Base-by-base conservation (phyloP, 2,329 filamentous ascomycete species). In the Cytospora piceae region DNA sequence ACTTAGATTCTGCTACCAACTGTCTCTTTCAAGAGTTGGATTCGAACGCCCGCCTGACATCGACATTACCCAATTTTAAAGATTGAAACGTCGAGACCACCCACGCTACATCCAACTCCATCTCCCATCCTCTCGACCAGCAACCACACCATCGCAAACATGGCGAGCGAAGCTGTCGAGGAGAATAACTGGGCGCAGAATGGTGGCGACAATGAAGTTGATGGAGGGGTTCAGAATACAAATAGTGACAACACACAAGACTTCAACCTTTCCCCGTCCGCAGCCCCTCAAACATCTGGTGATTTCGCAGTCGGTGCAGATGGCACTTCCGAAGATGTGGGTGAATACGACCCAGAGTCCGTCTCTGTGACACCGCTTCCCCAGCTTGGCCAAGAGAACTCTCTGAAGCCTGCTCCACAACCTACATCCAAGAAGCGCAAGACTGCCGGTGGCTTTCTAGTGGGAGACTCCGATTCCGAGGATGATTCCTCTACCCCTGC, bases 391-490 rank as follows among this genome's bases (percentile, higher is more conserved):
- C 51, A 68, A 51, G 59, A 66, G 59, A 52, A 39, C 14, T 61
- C 63, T 51, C 56, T 53, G 59, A 52, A 51, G 32, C 76, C 73
- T 52, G 74, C 73, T 64, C 74, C 74, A 69, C 78, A 77, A 68
- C 79, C 75, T 64, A 46, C 60, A 58, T 56, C 66, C 71, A 83
- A 79, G 74, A 90, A 89, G 76, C 87, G 83, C 39, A 86, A 86
- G 75, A 85, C 82, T 67, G 82, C 83, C 29, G 85, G 84, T 52
- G 85, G 85, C 54, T 88, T 88, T 76, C 77, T 87, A 73, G 80
- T 87, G 71, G 84, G 83, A 74, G 85, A 83, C 62, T 87, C 85
- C 34, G 85, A 87, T 69, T 84, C 85, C 39, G 85, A 87, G 71
- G 85, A 85, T 61, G 76, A 79, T 52, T 72, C 73, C 57, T 71